Base-by-base conservation (phyloP, 495 filamentous ascomycete genomes). In the Penicillium dipodomyicola region DNA sequence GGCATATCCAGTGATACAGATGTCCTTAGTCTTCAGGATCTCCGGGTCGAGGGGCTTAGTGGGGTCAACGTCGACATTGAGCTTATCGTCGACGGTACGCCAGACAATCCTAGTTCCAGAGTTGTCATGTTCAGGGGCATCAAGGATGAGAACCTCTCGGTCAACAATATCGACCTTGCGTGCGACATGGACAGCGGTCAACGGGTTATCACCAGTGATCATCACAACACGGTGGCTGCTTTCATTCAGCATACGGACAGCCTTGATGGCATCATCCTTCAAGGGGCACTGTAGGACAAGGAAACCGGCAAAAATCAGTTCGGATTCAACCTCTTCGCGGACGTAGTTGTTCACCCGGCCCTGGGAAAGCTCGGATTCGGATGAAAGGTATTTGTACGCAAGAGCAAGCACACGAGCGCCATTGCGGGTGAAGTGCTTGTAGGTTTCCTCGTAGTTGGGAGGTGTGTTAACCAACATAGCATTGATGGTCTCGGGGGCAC, bases 151-250 rank as follows among this genome's bases (percentile, higher is more conserved):
- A 39, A 95, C 90, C 23, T 97, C 94, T 11, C 94, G 87, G 63
- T 99, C 94, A 20, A 99, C 90, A 67, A 99, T 99, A 65, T 99
- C 94, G 37, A 99, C 94, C 68, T 97, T 85, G 42, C 87, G 86
- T 12, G 94, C 94, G 56, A 99, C 94, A 68, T 99, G 93, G 23
- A 94, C 89, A 60, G 94, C 94, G 22, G 94, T 99, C 40, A 99
- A 81, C 20, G 94, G 92, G 67, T 99, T 99, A 72, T 99, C 94
- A 64, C 94, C 94, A 46, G 94, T 99, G 54, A 99, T 99, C 94
- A 99, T 99, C 62, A 97, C 89, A 54, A 95, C 90, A 61, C 94
- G 91, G 76, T 99, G 94, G 73, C 91, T 96, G 72, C 93, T 96
- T 76, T 97, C 95, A 67, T 96, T 99, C 54, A 99, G 81, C 94